Evolutionary conservation across 306 rosid genomes (phyloP), one percentile per base, ranked within the genome.

Genomic region (Nissolia schottii): DNA sequence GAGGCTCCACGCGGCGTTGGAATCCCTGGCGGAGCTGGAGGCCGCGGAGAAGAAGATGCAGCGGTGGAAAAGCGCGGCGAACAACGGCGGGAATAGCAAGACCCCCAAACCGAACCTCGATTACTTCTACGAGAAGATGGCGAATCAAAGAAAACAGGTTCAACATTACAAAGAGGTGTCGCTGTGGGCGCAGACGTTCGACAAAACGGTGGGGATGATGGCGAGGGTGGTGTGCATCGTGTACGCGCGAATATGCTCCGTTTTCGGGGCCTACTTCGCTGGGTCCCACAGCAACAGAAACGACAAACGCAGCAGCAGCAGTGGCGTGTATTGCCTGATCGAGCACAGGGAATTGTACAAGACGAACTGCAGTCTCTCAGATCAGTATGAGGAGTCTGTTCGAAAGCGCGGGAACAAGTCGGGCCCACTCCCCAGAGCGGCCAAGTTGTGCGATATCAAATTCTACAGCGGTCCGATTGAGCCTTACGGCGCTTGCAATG

Each of bases 131-230:
- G 79, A 74, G 64, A 73, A 82, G 68, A 63, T 87, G 1, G 46
- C 29, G 0, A 8, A 0, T 14, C 79, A 79, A 54, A 82, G 73
- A 24, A 87, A 87, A 23, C 85, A 82, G 22, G 89, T 90, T 23
- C 81, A 77, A 29, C 84, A 75, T 72, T 84, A 54, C 58, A 87
- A 71, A 72, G 87, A 80, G n/a, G 66, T 28, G 7, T 90, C 96
- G 0, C 70, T 90, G 0, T 90, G 96, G 96, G 80, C 53, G 43
- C 85, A 86, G 68, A 79, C 87, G 25, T 84, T 85, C 2, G 89
- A 87, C 31, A 79, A 78, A 24, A 78, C 68, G n/a, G 81, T 87
- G 2, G 81, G 80, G 14, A 56, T 83, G 27, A 90, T 87, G 96
- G 85, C 88, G 0, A 73, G 86, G 46, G 51, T 79, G 0, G 27